These are phyloP conservation scores for Monilinia laxa DNA, from an alignment of 2,329 filamentous ascomycete genomes.

Conservation along the genomic window DNA sequence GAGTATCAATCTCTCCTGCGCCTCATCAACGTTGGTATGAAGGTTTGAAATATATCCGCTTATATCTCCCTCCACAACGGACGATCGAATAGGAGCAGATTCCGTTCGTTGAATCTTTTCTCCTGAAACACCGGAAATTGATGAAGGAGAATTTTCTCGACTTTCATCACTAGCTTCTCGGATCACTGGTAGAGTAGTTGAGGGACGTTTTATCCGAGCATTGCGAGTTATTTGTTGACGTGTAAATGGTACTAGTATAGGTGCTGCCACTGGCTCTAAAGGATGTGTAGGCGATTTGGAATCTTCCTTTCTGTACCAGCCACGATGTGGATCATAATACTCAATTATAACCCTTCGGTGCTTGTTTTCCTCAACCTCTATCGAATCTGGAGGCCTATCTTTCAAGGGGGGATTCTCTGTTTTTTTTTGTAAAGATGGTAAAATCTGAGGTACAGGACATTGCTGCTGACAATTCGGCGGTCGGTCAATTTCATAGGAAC, in stretches of 20 bases:
- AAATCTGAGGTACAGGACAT: not conserved
- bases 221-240: slow-evolving; percentile 32
- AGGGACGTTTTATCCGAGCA: slow-evolving; percentile 34
- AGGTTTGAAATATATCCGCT: not conserved
- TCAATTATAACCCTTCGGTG: slow-evolving; percentile 22
- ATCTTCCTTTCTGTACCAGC: slow-evolving; percentile 26
- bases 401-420: not conserved
- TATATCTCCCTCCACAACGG: not conserved
- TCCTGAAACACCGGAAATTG: not conserved
- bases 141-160: not conserved
- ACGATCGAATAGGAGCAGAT: slow-evolving; percentile 2
- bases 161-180: slow-evolving; percentile 3
- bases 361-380: not conserved
- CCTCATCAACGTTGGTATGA: not conserved
- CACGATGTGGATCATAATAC: slow-evolving; percentile 27
- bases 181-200: slow-evolving; percentile 31
- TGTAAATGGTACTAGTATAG: slow-evolving; percentile 23
- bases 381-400: not conserved
- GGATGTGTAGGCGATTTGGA: not conserved
- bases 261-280: not conserved
- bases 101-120: slow-evolving; percentile 12
- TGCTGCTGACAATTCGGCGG: not conserved
- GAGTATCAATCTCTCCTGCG: not conserved
- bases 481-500: not conserved
- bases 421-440: not conserved